These are phyloP conservation scores for Globomyces sp. DNA, from an alignment of 371 early-diverging fungal genomes.

Conservation along the genomic window DNA sequence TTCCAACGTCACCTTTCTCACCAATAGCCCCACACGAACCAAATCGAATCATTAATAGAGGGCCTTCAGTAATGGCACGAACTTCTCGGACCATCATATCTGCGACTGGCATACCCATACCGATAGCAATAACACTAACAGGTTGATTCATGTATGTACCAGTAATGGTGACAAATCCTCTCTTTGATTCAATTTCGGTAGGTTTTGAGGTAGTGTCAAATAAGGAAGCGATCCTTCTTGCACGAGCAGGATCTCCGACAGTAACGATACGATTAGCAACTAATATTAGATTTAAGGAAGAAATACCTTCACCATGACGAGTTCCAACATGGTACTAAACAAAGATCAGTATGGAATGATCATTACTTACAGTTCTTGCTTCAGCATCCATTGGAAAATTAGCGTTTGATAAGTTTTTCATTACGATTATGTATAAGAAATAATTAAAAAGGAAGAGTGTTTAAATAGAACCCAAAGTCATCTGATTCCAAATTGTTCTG, in stretches of 20 bases:
- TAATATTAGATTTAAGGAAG: not conserved
- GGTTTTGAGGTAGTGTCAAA: slow-evolving; percentile 15
- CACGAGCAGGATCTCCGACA: slow-evolving; percentile 88
- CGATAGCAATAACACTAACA: slow-evolving; percentile 86
- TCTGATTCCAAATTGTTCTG: too few relatives aligned
- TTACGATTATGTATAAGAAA: too few relatives aligned
- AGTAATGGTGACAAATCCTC: slow-evolving; percentile 91
- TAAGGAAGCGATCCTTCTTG: slow-evolving; percentile 58
- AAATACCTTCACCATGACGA: slow-evolving; percentile 63
- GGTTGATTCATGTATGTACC: slow-evolving; percentile 79
- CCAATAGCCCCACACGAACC: slow-evolving; percentile 89
- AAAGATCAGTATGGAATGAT: too few relatives aligned
- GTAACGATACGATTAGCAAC: slow-evolving; percentile 89
- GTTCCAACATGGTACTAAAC: slow-evolving; percentile 75
- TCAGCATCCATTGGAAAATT: slow-evolving; percentile 80
- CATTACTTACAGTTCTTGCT: slow-evolving; percentile 57
- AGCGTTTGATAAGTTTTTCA: slow-evolving; percentile 25
- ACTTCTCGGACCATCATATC: slow-evolving; percentile 92
- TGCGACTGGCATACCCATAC: slow-evolving; percentile 88
- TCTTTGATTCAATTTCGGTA: slow-evolving; percentile 55
- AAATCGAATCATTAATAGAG: slow-evolving; percentile 77
- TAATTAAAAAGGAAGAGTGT: too few relatives aligned
- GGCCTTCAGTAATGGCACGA: slow-evolving; percentile 81
- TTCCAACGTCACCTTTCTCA: slow-evolving; percentile 58
- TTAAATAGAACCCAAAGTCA: too few relatives aligned